These are phyloP conservation scores for Saposhnikovia divaricata DNA, from an alignment of 129 eudicot species.

Conservation along the genomic window DNA sequence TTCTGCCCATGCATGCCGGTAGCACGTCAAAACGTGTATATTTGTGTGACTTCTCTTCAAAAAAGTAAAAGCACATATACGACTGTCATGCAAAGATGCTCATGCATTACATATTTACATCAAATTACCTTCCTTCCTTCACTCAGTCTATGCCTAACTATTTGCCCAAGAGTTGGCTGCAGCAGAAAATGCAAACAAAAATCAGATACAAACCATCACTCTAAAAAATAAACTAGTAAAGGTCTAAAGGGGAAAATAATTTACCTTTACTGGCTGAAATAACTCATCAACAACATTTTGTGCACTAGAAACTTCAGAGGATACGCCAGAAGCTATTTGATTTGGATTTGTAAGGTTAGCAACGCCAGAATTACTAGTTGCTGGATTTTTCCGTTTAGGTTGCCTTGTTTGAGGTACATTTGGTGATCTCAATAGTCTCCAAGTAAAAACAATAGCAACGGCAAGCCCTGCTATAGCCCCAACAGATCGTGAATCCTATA, in stretches of 20 bases:
- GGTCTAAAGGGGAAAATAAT: conserved; percentile 1
- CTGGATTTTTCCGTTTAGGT: conserved; percentile 55
- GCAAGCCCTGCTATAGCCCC: conserved; percentile 91
- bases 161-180: conserved; percentile 90
- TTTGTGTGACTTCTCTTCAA: not conserved
- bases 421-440: conserved; percentile 66
- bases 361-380: conserved; percentile 55
- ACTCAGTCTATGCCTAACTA: conserved; percentile 77
- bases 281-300: conserved; percentile 76
- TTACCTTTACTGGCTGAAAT: conserved; percentile 76
- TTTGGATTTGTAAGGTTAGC: conserved; percentile 32
- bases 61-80: not conserved
- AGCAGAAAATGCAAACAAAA: conserved; percentile 12
- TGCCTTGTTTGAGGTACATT: conserved; percentile 64
- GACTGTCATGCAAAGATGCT: not conserved
- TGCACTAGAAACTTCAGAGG: conserved; percentile 57
- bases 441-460: conserved; percentile 69
- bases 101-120: not conserved
- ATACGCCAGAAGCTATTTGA: conserved; percentile 30
- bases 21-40: not conserved
- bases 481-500: conserved; percentile 61
- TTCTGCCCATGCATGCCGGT: not conserved
- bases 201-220: not conserved
- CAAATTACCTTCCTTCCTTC: conserved; percentile 91
- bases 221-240: conserved; percentile 2